These are phyloP conservation scores for Gossypium bickii DNA, from an alignment of 345 rosid species.

Conservation along the genomic window DNA sequence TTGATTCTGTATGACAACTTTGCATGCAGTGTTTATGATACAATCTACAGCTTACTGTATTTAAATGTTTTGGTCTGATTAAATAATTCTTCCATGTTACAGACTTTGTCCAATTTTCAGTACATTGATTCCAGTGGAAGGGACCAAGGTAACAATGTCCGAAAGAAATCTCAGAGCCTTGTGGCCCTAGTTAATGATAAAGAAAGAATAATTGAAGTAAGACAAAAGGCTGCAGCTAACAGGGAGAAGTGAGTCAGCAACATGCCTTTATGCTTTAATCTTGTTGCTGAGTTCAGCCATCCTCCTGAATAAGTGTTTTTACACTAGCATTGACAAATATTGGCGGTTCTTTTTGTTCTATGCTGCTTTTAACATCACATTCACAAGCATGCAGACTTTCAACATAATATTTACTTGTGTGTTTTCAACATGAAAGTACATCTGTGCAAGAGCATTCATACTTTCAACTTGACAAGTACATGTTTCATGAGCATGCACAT, in stretches of 20 bases:
- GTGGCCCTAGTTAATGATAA: slow-evolving; percentile 91
- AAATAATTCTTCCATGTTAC: slow-evolving; percentile 27
- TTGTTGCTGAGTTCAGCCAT: background rate
- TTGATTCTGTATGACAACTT: background rate
- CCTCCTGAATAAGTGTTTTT: background rate
- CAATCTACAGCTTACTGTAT: background rate
- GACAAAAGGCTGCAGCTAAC: slow-evolving; percentile 94
- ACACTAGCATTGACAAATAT: background rate
- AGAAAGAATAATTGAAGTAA: slow-evolving; percentile 79
- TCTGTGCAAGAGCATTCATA: background rate
- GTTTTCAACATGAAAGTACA: background rate
- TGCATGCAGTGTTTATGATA: background rate
- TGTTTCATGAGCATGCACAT: background rate
- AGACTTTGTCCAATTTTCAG: slow-evolving; percentile 85
- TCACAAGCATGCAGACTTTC: background rate
- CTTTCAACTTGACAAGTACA: background rate
- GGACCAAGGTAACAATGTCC: slow-evolving; percentile 97
- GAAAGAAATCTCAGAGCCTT: slow-evolving; percentile 93
- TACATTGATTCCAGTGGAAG: slow-evolving; percentile 93
- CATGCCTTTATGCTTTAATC: background rate
- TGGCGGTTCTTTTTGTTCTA: background rate
- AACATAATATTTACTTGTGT: background rate
- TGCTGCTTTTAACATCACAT: background rate
- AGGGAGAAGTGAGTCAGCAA: slow-evolving; percentile 78
- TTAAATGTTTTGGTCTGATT: slow-evolving; percentile 6